A percentile compares a stretch with the other conserved stretches of the same genome.
Conservation (phyloP, 208 protist genomes). For the Wallacemonas sp. region DNA sequence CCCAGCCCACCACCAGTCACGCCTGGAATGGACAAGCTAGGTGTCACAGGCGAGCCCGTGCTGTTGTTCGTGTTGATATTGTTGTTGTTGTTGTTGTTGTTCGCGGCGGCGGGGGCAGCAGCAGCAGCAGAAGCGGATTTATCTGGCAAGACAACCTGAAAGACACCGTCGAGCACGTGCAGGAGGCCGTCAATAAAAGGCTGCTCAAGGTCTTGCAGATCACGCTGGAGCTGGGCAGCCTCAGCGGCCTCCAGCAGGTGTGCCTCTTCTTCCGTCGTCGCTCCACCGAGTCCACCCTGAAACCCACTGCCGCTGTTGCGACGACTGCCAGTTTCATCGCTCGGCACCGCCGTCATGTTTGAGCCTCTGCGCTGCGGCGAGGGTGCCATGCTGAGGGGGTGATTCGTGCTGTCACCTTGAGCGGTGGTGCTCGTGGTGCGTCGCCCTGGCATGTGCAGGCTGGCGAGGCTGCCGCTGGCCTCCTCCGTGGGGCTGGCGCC, state of each 20-base stretch:
- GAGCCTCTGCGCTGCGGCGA: neutral
- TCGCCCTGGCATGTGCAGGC: neutral
- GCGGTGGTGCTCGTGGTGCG: neutral
- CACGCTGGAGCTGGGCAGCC: neutral
- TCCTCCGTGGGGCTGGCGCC: constrained; percentile 3
- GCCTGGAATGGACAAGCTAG: no score
- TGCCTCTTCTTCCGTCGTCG: neutral
- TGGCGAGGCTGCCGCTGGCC: constrained; percentile 8
- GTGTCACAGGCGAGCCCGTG: no score
- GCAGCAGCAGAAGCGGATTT: no score
- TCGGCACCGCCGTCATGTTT: neutral
- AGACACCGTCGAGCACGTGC: constrained; percentile 20
- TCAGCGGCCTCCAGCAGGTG: neutral
- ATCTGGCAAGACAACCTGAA: constrained; percentile 8
- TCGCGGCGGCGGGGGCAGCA: neutral
- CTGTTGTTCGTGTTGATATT: neutral
- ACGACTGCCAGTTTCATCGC: neutral
- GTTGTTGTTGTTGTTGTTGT: neutral
- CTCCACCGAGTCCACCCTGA: neutral
- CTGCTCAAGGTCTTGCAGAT: constrained; percentile 19
- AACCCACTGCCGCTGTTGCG: neutral
- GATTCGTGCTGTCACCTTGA: neutral
- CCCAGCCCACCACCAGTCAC: no score
- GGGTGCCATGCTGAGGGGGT: neutral
- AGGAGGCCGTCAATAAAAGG: constrained; percentile 14